Conservation (phyloP, 208 protist species). For the Trypanosoma rangeli region DNA sequence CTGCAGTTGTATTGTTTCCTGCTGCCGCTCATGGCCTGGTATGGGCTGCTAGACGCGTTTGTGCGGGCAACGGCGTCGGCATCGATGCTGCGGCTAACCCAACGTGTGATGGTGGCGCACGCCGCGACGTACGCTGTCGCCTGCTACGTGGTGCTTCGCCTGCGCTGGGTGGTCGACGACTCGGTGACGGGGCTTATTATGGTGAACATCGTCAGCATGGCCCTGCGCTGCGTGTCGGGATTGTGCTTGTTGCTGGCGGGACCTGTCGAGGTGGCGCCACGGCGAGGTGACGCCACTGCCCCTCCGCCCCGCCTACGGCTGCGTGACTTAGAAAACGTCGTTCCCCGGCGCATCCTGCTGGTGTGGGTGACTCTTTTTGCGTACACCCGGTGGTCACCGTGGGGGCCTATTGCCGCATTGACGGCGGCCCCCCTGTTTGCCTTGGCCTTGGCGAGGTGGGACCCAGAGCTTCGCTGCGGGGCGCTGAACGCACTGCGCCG, state of each 20-base stretch:
- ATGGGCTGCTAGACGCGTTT: constrained; percentile 89
- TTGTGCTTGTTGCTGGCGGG: constrained; percentile 37
- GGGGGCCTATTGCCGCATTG: neutral
- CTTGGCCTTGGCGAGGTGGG: constrained; percentile 9
- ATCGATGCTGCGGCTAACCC: constrained; percentile 37
- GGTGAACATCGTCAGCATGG: constrained; percentile 48
- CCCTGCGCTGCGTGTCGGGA: constrained; percentile 38
- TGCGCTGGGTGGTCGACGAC: constrained; percentile 13
- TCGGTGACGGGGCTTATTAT: constrained; percentile 39
- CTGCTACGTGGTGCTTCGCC: constrained; percentile 53
- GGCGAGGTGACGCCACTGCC: neutral
- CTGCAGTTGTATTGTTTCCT: constrained; percentile 83
- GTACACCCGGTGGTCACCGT: constrained; percentile 9
- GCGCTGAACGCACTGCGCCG: constrained; percentile 1
- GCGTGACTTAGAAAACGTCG: constrained; percentile 1
- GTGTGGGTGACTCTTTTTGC: constrained; percentile 17
- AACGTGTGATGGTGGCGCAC: constrained; percentile 50
- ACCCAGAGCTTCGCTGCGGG: constrained; percentile 11
- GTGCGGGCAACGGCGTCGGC: constrained; percentile 58
- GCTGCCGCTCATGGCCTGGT: constrained; percentile 72
- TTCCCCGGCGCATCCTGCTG: constrained; percentile 7
- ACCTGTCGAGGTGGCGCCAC: constrained; percentile 3
- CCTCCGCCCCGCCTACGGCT: neutral
- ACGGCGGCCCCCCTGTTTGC: constrained; percentile 13
- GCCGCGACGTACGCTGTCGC: constrained; percentile 49